Conservation (phyloP, 2,329 filamentous ascomycete species). For the Aspergillus proliferans region DNA sequence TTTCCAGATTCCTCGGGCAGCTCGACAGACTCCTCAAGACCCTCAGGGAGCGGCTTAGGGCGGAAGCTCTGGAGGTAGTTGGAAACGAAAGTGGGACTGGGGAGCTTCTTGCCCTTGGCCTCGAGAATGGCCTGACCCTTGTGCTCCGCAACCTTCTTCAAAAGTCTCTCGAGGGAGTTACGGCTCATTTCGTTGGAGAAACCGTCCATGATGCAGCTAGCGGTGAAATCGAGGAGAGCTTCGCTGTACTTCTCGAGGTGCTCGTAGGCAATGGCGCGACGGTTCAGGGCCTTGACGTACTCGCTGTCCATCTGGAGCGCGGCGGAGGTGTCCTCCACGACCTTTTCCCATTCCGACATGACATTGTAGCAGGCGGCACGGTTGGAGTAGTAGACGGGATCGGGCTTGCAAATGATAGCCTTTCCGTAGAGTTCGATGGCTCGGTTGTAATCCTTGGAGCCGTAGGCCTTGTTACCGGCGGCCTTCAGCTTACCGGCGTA, state of each 20-base stretch:
- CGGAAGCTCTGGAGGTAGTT: constrained; percentile 99
- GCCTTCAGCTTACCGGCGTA: constrained; percentile 90
- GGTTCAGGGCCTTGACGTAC: constrained; percentile 97
- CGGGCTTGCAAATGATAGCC: constrained; percentile 93
- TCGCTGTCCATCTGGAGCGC: constrained; percentile 88
- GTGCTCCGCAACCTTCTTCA: constrained; percentile 94
- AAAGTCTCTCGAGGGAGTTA: constrained; percentile 79
- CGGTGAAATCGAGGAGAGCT: constrained; percentile 93
- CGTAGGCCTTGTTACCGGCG: constrained; percentile 93
- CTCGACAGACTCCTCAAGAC: constrained; percentile 75
- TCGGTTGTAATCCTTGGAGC: constrained; percentile 83
- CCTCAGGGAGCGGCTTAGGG: constrained; percentile 67
- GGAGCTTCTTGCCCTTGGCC: constrained; percentile 75
- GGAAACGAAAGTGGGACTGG: constrained; percentile 91
- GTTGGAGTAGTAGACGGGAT: constrained; percentile 98
- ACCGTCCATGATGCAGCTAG: constrained; percentile 96
- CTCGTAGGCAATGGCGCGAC: constrained; percentile 93
- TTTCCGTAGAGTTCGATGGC: constrained; percentile 94
- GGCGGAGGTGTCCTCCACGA: constrained; percentile 93
- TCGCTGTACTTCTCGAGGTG: constrained; percentile 86
- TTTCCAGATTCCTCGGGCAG: constrained; percentile 71
- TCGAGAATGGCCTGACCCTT: constrained; percentile 86
- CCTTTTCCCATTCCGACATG: constrained; percentile 86
- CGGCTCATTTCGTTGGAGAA: constrained; percentile 90
- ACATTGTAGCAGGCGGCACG: constrained; percentile 96